These are phyloP conservation scores for Lachancea fermentati DNA, from an alignment of 805 yeast genomes.

Conservation along the genomic window DNA sequence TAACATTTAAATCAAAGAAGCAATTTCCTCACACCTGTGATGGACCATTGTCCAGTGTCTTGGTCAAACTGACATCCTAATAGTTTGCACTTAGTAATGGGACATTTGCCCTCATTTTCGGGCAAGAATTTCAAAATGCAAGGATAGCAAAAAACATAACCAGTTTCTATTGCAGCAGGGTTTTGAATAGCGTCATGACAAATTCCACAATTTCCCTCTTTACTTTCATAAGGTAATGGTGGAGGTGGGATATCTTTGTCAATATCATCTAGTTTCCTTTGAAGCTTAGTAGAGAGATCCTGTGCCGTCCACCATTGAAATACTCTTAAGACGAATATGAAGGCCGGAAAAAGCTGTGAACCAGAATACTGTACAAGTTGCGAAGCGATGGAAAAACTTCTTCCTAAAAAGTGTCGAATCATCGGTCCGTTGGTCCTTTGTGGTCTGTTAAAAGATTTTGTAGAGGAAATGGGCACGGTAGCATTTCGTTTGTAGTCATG, in stretches of 20 bases:
- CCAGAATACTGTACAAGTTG: slow-evolving; percentile 1
- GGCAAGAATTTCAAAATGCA: slow-evolving; percentile 68
- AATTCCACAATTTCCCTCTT: slow-evolving; percentile 51
- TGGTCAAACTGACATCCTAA: slow-evolving; percentile 64
- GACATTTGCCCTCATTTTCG: slow-evolving; percentile 57
- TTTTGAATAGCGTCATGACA: slow-evolving; percentile 61
- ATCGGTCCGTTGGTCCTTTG: slow-evolving; percentile 2
- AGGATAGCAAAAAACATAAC: slow-evolving; percentile 82
- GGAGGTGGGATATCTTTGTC: slow-evolving; percentile 49
- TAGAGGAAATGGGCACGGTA: neutral
- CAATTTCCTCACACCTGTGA: slow-evolving; percentile 71
- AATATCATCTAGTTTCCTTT: slow-evolving; percentile 41
- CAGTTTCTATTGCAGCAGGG: slow-evolving; percentile 88
- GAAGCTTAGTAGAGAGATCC: slow-evolving; percentile 57
- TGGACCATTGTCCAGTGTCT: slow-evolving; percentile 57
- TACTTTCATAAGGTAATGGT: slow-evolving; percentile 7
- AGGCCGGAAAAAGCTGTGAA: slow-evolving; percentile 56
- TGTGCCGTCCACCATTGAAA: slow-evolving; percentile 91
- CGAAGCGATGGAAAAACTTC: neutral
- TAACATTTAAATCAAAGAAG: slow-evolving; percentile 41
- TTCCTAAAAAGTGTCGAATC: neutral
- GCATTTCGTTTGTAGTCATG: slow-evolving; percentile 11
- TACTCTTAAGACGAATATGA: slow-evolving; percentile 75
- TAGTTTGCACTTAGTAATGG: slow-evolving; percentile 67
- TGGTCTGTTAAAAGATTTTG: neutral